These are phyloP conservation scores for Brassica carinata DNA, from an alignment of 345 rosid genomes.

Conservation along the genomic window DNA sequence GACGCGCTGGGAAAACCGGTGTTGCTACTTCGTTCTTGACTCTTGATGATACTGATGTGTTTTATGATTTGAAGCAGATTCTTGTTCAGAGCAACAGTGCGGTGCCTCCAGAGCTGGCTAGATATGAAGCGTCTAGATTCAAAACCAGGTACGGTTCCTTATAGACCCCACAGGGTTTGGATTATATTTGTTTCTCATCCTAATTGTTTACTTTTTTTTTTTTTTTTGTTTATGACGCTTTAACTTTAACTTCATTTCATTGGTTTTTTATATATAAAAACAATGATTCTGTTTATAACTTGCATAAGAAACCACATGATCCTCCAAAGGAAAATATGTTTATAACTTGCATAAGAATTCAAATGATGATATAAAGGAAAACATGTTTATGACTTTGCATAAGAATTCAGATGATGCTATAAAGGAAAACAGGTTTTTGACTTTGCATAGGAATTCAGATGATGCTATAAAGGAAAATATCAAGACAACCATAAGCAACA, in stretches of 20 bases:
- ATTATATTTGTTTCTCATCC: not conserved
- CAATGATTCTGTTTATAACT: not conserved
- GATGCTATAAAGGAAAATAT: no score
- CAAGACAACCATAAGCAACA: not conserved
- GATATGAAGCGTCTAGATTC: constrained; percentile 88
- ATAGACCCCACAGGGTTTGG: constrained; percentile 78
- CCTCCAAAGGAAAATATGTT: not conserved
- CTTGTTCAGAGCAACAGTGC: constrained; percentile 88
- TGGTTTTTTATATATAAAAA: not conserved
- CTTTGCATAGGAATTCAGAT: no score
- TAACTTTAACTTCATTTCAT: not conserved
- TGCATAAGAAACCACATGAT: not conserved
- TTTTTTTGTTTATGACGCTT: not conserved
- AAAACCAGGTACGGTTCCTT: constrained; percentile 92
- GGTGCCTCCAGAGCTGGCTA: constrained; percentile 90
- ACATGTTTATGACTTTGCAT: no score
- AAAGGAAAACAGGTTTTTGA: no score
- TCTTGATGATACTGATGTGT: constrained; percentile 72
- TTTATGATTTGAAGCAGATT: constrained; percentile 96
- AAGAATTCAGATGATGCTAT: no score
- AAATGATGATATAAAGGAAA: no score
- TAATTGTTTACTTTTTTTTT: not conserved
- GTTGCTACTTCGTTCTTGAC: constrained; percentile 91
- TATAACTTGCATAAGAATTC: not conserved
- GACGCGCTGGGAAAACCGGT: constrained; percentile 96